Evolutionary conservation across 225 moss, liverwort and hornwort genomes (phyloP).

Genomic region (Pseudisothecium myosuroides): DNA sequence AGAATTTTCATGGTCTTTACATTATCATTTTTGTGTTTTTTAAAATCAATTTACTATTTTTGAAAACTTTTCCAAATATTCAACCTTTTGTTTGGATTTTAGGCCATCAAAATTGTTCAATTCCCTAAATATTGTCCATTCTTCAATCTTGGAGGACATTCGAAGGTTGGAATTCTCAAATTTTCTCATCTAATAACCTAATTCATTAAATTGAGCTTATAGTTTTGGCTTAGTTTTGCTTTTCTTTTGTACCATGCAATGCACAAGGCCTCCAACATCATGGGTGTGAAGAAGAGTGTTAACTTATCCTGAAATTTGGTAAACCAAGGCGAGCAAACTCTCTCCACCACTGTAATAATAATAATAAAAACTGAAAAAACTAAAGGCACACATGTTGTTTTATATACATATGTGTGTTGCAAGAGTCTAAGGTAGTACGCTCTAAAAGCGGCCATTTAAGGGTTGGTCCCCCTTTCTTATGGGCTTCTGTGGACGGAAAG

Average conservation of each 20-base stretch:
- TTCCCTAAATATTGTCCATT: background rate
- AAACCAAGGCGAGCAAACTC: too few species aligned
- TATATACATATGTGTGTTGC: too few species aligned
- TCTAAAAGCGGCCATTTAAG: too few species aligned
- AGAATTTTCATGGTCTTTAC: background rate
- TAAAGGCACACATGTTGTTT: too few species aligned
- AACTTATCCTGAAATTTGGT: too few species aligned
- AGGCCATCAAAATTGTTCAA: background rate
- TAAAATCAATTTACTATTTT: background rate
- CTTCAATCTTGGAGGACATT: background rate
- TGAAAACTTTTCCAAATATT: rapidly evolving
- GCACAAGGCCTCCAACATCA: background rate
- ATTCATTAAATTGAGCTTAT: background rate
- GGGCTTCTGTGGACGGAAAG: too few species aligned
- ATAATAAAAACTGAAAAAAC: too few species aligned
- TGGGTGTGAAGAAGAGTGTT: too few species aligned
- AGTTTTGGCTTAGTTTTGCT: background rate
- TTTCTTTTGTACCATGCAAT: background rate
- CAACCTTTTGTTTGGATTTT: background rate
- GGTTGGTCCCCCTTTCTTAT: too few species aligned
- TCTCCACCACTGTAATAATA: too few species aligned
- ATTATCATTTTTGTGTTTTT: too few species aligned
- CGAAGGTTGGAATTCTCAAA: background rate
- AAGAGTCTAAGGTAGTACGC: too few species aligned
- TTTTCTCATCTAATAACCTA: background rate